Conservation (phyloP, 2,329 filamentous ascomycete species). For the Conoideocrella luteorostrata region DNA sequence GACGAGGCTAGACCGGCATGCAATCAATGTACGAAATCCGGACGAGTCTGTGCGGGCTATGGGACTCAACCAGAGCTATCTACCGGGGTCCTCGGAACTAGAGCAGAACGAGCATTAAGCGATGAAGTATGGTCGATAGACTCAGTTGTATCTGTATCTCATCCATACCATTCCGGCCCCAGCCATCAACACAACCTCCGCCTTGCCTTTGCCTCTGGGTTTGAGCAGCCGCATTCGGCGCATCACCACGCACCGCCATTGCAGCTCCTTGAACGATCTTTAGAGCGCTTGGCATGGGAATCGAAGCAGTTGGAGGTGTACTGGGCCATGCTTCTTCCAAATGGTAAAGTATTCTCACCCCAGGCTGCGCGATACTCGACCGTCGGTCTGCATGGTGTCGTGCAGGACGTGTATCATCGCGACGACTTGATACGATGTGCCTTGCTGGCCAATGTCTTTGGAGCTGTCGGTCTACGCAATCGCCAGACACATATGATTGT, state of each 20-base stretch:
- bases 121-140: no score
- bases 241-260: background rate
- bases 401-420: background rate
- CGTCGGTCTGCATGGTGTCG: background rate
- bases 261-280: background rate
- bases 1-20: constrained; percentile 17
- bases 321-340: background rate
- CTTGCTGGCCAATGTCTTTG: background rate
- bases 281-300: background rate
- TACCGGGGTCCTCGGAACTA: no score
- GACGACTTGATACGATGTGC: background rate
- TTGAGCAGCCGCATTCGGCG: no score
- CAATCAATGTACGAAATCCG: constrained; percentile 9
- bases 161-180: no score
- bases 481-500: background rate
- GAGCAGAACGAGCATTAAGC: no score
- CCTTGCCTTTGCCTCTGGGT: no score
- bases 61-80: no score
- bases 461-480: background rate
- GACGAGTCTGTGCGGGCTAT: background rate
- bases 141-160: no score
- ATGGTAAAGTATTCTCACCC: background rate
- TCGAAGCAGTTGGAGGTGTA: background rate
- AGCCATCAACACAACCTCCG: no score
- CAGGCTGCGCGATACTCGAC: background rate